phyloP scores from a whole-genome alignment of 192 early-diverging fungal species.

The Entomortierella lignicola region DNA sequence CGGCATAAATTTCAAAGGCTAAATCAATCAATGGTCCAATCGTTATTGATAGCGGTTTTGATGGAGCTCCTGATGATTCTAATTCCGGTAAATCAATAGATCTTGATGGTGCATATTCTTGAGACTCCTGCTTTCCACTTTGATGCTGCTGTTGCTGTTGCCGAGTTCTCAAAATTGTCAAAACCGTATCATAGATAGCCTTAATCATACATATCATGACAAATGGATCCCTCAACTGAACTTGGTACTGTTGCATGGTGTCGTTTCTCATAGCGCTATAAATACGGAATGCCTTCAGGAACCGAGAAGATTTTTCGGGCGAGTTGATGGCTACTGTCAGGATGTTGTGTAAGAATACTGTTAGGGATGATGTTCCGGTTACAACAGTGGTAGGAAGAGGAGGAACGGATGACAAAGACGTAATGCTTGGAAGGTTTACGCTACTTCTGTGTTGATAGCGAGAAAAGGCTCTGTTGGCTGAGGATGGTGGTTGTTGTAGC shows the following conservation, averaged over 20 bases:
- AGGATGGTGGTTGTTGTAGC: background rate
- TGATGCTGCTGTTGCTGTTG: slow-evolving; percentile 3
- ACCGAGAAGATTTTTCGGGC: slow-evolving; percentile 25
- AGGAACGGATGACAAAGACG: no score
- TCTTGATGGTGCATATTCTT: no score
- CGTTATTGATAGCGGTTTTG: background rate
- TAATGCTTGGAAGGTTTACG: no score
- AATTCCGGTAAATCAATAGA: no score
- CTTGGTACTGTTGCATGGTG: slow-evolving; percentile 14
- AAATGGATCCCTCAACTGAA: slow-evolving; percentile 31
- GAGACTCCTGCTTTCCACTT: background rate
- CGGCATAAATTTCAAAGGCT: slow-evolving; percentile 40
- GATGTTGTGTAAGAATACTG: slow-evolving; percentile 35
- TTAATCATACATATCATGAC: slow-evolving; percentile 44
- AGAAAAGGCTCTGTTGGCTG: no score
- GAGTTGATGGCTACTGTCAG: slow-evolving; percentile 35
- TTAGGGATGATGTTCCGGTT: slow-evolving; percentile 15
- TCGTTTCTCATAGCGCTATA: slow-evolving; percentile 37
- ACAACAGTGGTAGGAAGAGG: background rate
- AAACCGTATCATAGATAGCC: slow-evolving; percentile 27
- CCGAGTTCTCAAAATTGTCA: background rate
- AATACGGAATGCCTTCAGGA: slow-evolving; percentile 26
- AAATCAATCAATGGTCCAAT: slow-evolving; percentile 29
- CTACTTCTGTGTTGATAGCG: background rate
- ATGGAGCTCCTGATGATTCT: background rate